Base-by-base conservation (phyloP, 768 basidiomycete genomes). In the Lactarius hatsudake region DNA sequence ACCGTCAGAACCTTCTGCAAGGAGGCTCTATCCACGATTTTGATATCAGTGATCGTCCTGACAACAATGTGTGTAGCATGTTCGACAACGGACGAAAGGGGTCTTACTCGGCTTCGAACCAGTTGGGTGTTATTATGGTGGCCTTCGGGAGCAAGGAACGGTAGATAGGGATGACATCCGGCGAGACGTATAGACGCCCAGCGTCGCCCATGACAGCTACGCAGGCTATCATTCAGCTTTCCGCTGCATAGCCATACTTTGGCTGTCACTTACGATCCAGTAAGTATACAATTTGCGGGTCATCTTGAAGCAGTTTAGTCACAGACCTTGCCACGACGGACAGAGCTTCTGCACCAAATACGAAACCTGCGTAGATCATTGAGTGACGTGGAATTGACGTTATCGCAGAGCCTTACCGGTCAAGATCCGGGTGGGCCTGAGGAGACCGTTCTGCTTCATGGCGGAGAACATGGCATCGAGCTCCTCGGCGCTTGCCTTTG, bases 121-220 rank as follows among this genome's bases (percentile, higher is more conserved):
- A 97, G 74, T 99, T 99, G 0, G 97, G 97, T 0, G 97, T 94
- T 70, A 98, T 98, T 58, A 98, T 87, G 0, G 92, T 92, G 3
- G 97, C 90, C n/a, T 87, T 78, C n/a, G 86, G 81, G 1, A 96
- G 81, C 79, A 95, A 84, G 51, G 82, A 79, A 56, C 87, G 86
- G 79, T 99, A 98, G 45, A 93, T 83, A 1, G 94, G 93, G 66
- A 98, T 81, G 10, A 95, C 93, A 68, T 93, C 87, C 26, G 88
- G 81, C 5, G 94, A 85, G 26, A 98, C 95, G 72, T 99, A 99
- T 17, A 99, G 79, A 45, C 81, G 83, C 5, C 94, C 95, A 15
- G 93, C 82, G 76, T 99, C 97, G 6, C 97, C 97, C 78, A 98
- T 86, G 2, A 99, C 97, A 43, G 97, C 95, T 97, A 72, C 18